These are phyloP conservation scores for Zizania latifolia DNA, from an alignment of 176 grass and related monocot species.

Conservation along the genomic window DNA sequence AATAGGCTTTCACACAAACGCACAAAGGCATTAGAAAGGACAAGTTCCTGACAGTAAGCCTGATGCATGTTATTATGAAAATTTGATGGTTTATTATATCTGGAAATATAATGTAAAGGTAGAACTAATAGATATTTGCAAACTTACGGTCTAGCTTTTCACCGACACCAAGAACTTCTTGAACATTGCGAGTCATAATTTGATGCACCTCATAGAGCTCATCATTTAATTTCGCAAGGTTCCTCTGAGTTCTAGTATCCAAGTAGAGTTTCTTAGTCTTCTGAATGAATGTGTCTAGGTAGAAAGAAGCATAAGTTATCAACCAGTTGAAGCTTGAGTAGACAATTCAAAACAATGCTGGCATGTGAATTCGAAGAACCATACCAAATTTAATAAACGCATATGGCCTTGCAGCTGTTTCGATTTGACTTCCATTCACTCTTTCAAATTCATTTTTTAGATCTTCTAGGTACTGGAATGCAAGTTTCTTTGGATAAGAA, in stretches of 20 bases:
- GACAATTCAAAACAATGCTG: conserved; percentile 1
- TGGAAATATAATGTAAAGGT: conserved; percentile 7
- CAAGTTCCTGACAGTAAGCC: neutral
- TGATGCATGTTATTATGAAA: neutral
- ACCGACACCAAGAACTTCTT: conserved; percentile 97
- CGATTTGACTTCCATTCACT: conserved; percentile 85
- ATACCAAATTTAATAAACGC: conserved; percentile 98
- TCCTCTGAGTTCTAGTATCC: conserved; percentile 90
- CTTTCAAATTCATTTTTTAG: conserved; percentile 96
- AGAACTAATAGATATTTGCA: neutral
- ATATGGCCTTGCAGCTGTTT: conserved; percentile 95
- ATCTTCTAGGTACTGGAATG: conserved; percentile 94
- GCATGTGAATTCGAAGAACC: conserved; percentile 8
- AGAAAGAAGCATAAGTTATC: conserved; percentile 19
- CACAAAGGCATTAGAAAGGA: neutral
- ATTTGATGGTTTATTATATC: neutral
- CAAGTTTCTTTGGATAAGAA: conserved; percentile 98
- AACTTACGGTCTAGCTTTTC: conserved; percentile 93
- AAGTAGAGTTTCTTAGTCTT: conserved; percentile 98
- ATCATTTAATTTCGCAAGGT: conserved; percentile 87
- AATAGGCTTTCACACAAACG: neutral
- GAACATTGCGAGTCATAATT: conserved; percentile 95
- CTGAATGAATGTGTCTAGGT: conserved; percentile 91
- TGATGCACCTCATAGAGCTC: conserved; percentile 96
- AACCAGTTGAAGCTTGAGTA: conserved; percentile 2